Percentiles rank a stretch among this genome's conserved stretches.
These are phyloP conservation scores for Phoenix dactylifera DNA, from an alignment of 176 grass and related monocot species.

Conservation along the genomic window DNA sequence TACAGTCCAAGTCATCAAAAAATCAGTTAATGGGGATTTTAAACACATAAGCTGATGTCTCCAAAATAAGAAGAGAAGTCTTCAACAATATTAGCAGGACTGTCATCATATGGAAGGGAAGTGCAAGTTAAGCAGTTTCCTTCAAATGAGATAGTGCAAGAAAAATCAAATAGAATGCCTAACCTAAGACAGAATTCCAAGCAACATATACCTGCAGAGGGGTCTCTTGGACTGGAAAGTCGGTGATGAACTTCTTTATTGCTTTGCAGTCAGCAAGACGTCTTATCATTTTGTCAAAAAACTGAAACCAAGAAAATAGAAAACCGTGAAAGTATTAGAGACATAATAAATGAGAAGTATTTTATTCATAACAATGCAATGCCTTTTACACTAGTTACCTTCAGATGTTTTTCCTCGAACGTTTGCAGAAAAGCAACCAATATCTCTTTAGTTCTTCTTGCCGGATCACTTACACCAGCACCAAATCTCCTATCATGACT, in stretches of 20 bases:
- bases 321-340: neutral
- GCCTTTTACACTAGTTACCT: neutral
- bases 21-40: too few species aligned
- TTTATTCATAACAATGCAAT: neutral
- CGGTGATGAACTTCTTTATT: neutral
- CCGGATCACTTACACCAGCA: neutral
- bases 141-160: too few species aligned
- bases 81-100: too few species aligned
- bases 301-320: neutral
- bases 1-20: too few species aligned
- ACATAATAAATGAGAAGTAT: neutral
- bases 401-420: neutral
- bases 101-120: too few species aligned
- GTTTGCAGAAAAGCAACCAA: neutral
- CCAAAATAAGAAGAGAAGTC: too few species aligned
- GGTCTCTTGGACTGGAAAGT: neutral
- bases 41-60: too few species aligned
- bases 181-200: too few species aligned
- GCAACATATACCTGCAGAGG: constrained; percentile 1
- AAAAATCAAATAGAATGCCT: too few species aligned
- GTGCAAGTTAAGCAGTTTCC: too few species aligned
- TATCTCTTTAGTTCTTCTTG: neutral
- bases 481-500: neutral
- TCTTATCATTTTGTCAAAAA: neutral
- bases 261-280: neutral